phyloP scores from a whole-genome alignment of 2,329 filamentous ascomycete species.

The Ophiostoma ips region DNA sequence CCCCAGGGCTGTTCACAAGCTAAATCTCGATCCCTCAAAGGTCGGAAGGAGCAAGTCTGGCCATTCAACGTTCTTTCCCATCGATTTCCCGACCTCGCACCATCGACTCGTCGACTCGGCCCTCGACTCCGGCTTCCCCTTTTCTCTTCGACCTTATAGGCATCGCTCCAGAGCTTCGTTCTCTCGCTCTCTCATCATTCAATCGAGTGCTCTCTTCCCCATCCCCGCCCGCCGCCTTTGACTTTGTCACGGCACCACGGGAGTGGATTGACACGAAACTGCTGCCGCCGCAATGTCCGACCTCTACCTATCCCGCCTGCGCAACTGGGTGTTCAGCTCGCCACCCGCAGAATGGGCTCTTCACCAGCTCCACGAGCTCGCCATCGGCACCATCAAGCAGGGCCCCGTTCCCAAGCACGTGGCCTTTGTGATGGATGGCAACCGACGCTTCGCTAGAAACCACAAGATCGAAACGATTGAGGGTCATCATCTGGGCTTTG shows the following conservation, averaged over 20 bases:
- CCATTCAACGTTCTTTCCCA: conserved; percentile 3
- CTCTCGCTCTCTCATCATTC: no score
- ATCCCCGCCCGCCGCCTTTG: no score
- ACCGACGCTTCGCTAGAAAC: conserved; percentile 76
- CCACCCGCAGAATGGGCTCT: conserved; percentile 88
- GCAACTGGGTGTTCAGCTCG: conserved; percentile 66
- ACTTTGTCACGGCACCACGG: background rate
- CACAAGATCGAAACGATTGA: conserved; percentile 94
- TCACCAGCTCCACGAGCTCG: conserved; percentile 61
- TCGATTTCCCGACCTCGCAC: background rate
- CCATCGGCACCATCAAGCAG: conserved; percentile 80
- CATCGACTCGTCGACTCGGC: background rate
- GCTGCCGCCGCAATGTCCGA: conserved; percentile 32
- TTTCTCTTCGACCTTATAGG: background rate
- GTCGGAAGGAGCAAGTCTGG: conserved; percentile 4
- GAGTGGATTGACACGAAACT: background rate
- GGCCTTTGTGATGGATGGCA: conserved; percentile 99
- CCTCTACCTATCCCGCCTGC: conserved; percentile 33
- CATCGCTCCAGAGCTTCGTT: background rate
- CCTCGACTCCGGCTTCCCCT: background rate
- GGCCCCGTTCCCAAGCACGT: conserved; percentile 89
- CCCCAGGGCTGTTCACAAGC: conserved; percentile 2
- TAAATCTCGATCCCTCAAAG: background rate
- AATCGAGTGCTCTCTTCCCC: no score
- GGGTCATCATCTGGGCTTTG: conserved; percentile 89